Conservation (phyloP, 306 rosid genomes). For the Abrus pulchellus region DNA sequence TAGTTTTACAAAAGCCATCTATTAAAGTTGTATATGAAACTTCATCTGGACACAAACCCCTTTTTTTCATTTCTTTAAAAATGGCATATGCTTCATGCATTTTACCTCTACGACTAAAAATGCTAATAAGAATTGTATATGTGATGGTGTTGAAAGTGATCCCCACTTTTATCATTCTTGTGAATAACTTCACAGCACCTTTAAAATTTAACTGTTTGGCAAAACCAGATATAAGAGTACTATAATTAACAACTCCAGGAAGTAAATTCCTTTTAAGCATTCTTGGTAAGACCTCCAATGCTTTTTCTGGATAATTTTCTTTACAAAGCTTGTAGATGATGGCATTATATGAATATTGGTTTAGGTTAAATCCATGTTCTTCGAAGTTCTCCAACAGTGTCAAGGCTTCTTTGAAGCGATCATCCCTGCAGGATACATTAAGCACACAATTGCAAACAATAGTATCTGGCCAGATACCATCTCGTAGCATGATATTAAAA, state of each 20-base stretch:
- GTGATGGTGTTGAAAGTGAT: slow-evolving; percentile 52
- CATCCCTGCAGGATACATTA: slow-evolving; percentile 58
- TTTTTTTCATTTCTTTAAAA: slow-evolving; percentile 56
- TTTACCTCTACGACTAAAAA: slow-evolving; percentile 46
- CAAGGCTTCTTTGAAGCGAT: slow-evolving; percentile 60
- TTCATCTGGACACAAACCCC: slow-evolving; percentile 59
- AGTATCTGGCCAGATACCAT: slow-evolving; percentile 56
- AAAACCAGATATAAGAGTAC: slow-evolving; percentile 66
- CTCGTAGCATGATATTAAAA: slow-evolving; percentile 55
- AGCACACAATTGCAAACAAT: slow-evolving; percentile 66
- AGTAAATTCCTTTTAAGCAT: slow-evolving; percentile 71
- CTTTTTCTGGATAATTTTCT: slow-evolving; percentile 56
- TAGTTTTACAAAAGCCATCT: slow-evolving; percentile 58
- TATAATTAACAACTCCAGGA: slow-evolving; percentile 64
- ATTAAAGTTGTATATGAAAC: slow-evolving; percentile 66
- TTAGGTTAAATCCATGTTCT: slow-evolving; percentile 57
- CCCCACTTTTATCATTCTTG: slow-evolving; percentile 62
- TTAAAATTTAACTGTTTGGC: slow-evolving; percentile 55
- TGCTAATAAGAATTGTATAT: slow-evolving; percentile 61
- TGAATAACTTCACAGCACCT: slow-evolving; percentile 58
- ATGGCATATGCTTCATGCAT: slow-evolving; percentile 54
- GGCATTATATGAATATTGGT: slow-evolving; percentile 63
- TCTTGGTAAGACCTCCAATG: slow-evolving; percentile 67
- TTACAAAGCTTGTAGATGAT: slow-evolving; percentile 61
- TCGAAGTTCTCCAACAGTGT: slow-evolving; percentile 56